Evolutionary conservation across 257 asterid genomes (phyloP).

Genomic region (Datura wrightii): DNA sequence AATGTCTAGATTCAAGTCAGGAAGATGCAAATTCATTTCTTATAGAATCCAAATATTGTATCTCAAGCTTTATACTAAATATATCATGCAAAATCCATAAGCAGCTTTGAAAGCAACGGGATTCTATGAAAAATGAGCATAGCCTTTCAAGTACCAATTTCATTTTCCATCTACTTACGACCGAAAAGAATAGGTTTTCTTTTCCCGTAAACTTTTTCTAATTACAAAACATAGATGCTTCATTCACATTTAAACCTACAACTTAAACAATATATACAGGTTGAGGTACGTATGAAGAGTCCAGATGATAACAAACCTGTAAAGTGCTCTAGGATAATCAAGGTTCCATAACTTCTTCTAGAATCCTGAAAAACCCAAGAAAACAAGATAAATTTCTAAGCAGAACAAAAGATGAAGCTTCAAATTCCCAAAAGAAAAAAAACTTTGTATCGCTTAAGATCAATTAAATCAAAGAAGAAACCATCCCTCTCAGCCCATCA

Average conservation of each 20-base stretch:
- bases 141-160: neutral
- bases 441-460: neutral
- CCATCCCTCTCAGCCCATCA: neutral
- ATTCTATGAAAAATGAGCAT: neutral
- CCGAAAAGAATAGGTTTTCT: neutral
- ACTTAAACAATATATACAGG: neutral
- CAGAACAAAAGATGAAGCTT: neutral
- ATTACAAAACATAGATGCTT: neutral
- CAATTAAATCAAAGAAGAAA: constrained; percentile 17
- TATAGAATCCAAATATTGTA: neutral
- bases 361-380: neutral
- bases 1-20: neutral
- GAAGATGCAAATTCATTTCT: neutral
- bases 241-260: constrained; percentile 19
- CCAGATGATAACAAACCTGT: neutral
- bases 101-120: neutral
- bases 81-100: neutral
- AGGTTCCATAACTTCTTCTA: constrained; percentile 14
- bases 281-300: neutral
- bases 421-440: constrained; percentile 10
- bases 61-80: neutral
- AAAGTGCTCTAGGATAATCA: constrained; percentile 22
- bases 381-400: neutral
- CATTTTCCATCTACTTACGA: neutral
- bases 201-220: neutral